A percentile compares a stretch with the other conserved stretches of the same genome.
Evolutionary conservation across 1,284 basidiomycete genomes (phyloP).

Genomic region (Baeospora myosura): DNA sequence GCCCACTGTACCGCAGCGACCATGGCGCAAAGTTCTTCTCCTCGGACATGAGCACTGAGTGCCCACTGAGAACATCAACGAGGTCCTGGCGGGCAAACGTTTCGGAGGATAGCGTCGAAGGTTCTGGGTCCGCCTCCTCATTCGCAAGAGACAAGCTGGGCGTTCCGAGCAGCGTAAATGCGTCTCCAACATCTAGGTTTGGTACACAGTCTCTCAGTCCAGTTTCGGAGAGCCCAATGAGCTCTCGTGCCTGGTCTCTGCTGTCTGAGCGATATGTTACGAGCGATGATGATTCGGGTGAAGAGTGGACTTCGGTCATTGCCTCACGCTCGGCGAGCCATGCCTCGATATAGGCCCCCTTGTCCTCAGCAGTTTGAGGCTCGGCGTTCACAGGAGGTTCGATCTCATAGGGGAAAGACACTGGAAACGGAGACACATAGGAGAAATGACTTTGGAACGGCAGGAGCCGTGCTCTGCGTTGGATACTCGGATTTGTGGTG

Average conservation of each 20-base stretch:
- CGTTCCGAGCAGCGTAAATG: constrained; percentile 53
- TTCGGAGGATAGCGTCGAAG: constrained; percentile 27
- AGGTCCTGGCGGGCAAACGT: constrained; percentile 59
- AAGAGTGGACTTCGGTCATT: constrained; percentile 25
- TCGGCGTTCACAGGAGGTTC: constrained; percentile 40
- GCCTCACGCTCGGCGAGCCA: constrained; percentile 67
- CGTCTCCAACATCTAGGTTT: constrained; percentile 81
- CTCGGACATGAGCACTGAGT: constrained; percentile 61
- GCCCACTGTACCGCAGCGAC: constrained; percentile 83
- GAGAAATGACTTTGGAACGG: constrained; percentile 69
- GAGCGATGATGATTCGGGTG: constrained; percentile 19
- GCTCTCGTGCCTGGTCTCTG: constrained; percentile 51
- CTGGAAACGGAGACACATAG: constrained; percentile 75
- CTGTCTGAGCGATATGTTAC: constrained; percentile 44
- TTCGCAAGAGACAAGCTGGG: constrained; percentile 39
- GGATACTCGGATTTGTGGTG: constrained; percentile 53
- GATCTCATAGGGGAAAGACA: constrained; percentile 83
- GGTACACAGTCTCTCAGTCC: constrained; percentile 76
- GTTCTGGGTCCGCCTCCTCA: constrained; percentile 21
- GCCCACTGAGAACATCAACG: constrained; percentile 74
- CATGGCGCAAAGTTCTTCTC: constrained; percentile 73
- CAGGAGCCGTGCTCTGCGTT: constrained; percentile 63
- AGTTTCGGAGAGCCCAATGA: constrained; percentile 66
- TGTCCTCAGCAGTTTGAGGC: constrained; percentile 41
- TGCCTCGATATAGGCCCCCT: constrained; percentile 58